Conservation (phyloP, 352 stramenopile species). For the Phytophthora lateralis region DNA sequence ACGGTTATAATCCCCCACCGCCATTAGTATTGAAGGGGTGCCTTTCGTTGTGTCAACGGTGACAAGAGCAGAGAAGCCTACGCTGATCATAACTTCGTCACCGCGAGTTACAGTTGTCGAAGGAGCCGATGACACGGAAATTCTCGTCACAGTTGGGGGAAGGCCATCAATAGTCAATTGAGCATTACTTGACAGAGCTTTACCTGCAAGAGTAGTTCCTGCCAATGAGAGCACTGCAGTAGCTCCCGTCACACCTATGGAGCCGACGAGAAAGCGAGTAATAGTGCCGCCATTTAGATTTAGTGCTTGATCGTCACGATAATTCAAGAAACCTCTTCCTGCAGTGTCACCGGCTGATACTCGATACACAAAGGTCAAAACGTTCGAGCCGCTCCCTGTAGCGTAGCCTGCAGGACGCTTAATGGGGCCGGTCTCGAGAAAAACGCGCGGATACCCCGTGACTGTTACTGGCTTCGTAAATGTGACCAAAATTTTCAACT, state of each 20-base stretch:
- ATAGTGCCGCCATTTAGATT: conserved; percentile 76
- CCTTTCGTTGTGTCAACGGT: conserved; percentile 62
- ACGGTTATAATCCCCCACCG: conserved; percentile 64
- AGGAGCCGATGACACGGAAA: conserved; percentile 45
- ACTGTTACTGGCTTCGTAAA: conserved; percentile 85
- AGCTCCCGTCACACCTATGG: conserved; percentile 1
- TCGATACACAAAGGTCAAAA: conserved; percentile 76
- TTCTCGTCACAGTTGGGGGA: conserved; percentile 46
- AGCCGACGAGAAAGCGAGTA: conserved; percentile 33
- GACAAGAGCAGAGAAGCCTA: conserved; percentile 72
- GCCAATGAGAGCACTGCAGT: conserved; percentile 49
- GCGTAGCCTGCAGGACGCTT: conserved; percentile 72
- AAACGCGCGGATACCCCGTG: conserved; percentile 65
- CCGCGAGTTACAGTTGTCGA: conserved; percentile 48
- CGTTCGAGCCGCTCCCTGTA: conserved; percentile 62
- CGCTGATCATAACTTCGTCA: conserved; percentile 52
- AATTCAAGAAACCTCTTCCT: conserved; percentile 63
- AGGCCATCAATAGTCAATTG: conserved; percentile 59
- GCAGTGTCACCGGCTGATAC: conserved; percentile 66
- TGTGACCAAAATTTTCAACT: conserved; percentile 61
- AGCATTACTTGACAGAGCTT: conserved; percentile 53
- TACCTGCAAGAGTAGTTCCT: conserved; percentile 37
- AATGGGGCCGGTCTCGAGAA: conserved; percentile 72
- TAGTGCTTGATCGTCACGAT: conserved; percentile 61
- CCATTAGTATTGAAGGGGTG: conserved; percentile 57